Evolutionary conservation across 768 basidiomycete species (phyloP).

Genomic region (Phaffia tasmanica): DNA sequence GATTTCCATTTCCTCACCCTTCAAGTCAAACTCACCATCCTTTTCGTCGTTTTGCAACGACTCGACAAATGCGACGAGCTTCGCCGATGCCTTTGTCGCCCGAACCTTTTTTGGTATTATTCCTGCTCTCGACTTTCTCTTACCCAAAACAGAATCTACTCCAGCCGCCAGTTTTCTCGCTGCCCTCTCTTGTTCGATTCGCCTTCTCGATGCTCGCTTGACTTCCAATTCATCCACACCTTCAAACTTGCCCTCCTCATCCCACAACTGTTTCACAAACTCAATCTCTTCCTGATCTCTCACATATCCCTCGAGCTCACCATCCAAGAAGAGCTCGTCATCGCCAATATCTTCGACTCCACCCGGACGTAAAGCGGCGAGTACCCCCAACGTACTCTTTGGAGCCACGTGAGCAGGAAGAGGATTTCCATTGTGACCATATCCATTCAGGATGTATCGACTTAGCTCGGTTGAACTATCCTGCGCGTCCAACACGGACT

Average conservation of each 20-base stretch:
- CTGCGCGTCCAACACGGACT: not conserved
- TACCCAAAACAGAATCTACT: too few species aligned
- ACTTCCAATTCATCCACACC: constrained; percentile 10
- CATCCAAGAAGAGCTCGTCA: constrained; percentile 24
- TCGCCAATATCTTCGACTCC: constrained; percentile 13
- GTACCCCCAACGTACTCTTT: constrained; percentile 5
- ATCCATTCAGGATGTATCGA: constrained; percentile 10
- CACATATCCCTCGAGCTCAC: constrained; percentile 22
- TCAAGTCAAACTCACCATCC: too few species aligned
- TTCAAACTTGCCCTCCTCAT: constrained; percentile 14
- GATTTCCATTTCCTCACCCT: too few species aligned
- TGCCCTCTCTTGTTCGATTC: not conserved
- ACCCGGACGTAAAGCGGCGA: constrained; percentile 12
- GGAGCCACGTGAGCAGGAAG: constrained; percentile 19
- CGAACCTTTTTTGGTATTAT: too few species aligned
- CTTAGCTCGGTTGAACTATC: constrained; percentile 15
- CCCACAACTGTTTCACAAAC: constrained; percentile 12
- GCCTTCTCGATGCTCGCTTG: not conserved
- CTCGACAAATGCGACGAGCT: too few species aligned
- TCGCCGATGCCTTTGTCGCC: too few species aligned
- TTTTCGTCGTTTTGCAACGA: too few species aligned
- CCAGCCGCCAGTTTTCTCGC: not conserved
- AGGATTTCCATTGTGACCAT: not conserved
- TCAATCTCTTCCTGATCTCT: constrained; percentile 14
- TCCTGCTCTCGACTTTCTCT: too few species aligned